Percentiles rank a stretch among this genome's conserved stretches.
These are phyloP conservation scores for Phytopythium mirpurense DNA, from an alignment of 352 stramenopile species.

Conservation along the genomic window DNA sequence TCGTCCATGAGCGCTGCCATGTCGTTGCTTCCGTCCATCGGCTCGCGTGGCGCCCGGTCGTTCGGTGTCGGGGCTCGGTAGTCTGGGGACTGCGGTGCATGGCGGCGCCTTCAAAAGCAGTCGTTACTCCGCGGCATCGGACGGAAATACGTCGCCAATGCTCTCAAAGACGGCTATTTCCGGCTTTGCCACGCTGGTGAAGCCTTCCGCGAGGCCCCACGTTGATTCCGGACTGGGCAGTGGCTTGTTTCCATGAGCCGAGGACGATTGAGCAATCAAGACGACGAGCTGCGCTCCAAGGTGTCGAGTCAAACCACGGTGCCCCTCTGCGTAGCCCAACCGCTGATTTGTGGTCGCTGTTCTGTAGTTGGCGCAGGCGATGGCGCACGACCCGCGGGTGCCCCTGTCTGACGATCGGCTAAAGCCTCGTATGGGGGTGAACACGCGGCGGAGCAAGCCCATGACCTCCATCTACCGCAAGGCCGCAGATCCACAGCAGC, in stretches of 20 bases:
- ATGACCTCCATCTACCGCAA: constrained; percentile 61
- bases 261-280: constrained; percentile 45
- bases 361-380: constrained; percentile 42
- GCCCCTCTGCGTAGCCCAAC: too few species aligned
- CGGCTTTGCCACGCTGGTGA: constrained; percentile 7
- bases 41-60: too few species aligned
- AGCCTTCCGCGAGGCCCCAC: too few species aligned
- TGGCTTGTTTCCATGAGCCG: neutral
- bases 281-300: constrained; percentile 53
- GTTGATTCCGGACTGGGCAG: too few species aligned
- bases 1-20: neutral
- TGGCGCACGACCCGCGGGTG: constrained; percentile 37
- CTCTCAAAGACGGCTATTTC: neutral
- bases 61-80: too few species aligned
- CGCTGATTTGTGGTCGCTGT: neutral
- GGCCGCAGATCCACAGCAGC: constrained; percentile 5
- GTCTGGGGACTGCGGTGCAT: too few species aligned
- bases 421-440: constrained; percentile 1
- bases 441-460: constrained; percentile 22
- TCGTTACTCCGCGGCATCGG: neutral
- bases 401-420: constrained; percentile 4
- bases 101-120: neutral
- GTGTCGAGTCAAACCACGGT: constrained; percentile 11
- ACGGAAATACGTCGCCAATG: neutral
- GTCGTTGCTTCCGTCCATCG: neutral